Evolutionary conservation across 1,284 basidiomycete species (phyloP).

Genomic region (Chalciporus sp.): DNA sequence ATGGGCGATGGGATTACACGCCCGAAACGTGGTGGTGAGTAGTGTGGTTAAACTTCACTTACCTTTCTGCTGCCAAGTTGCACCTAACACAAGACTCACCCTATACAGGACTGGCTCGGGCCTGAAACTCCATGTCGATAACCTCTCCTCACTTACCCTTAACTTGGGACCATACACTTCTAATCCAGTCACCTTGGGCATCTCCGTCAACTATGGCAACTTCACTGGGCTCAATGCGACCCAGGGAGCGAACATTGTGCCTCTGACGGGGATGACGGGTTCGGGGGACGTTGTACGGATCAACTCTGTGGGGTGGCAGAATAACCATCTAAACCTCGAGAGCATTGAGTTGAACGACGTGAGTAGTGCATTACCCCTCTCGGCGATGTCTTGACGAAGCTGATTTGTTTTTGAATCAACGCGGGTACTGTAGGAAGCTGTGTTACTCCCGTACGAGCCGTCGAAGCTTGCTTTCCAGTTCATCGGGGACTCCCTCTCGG

Average conservation of each 20-base stretch:
- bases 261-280: conserved; percentile 28
- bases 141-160: conserved; percentile 47
- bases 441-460: conserved; percentile 47
- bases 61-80: not conserved
- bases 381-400: not conserved
- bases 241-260: conserved; percentile 47
- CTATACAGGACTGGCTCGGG: conserved; percentile 54
- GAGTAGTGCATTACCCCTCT: conserved; percentile 8
- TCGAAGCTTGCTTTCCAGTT: conserved; percentile 54
- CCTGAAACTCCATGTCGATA: conserved; percentile 51
- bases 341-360: conserved; percentile 49
- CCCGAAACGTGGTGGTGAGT: not conserved
- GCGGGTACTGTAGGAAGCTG: conserved; percentile 42
- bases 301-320: conserved; percentile 57
- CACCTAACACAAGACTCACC: not conserved
- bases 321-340: conserved; percentile 57
- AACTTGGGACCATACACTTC: conserved; percentile 56
- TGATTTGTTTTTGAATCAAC: not conserved
- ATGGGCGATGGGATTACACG: not conserved
- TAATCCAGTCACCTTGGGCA: conserved; percentile 45
- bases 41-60: not conserved
- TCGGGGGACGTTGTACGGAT: conserved; percentile 43
- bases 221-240: conserved; percentile 53
- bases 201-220: conserved; percentile 51
- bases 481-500: conserved; percentile 60